Percentiles rank a stretch among this genome's conserved stretches.
phyloP scores from a whole-genome alignment of 2,329 filamentous ascomycete species.

The Ilyonectria destructans region DNA sequence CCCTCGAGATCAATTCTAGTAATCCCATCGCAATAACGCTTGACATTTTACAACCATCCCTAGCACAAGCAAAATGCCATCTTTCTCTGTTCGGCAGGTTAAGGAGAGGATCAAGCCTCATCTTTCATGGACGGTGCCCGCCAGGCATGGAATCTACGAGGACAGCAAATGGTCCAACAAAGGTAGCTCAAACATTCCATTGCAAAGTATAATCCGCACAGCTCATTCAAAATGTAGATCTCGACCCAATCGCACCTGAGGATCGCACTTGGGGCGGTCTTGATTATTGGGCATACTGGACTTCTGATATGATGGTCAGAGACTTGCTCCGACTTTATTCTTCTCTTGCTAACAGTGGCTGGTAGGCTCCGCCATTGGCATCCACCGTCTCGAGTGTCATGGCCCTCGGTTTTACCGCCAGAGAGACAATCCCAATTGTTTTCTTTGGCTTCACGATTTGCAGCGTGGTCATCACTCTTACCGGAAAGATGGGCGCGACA shows the following conservation, averaged over 20 bases:
- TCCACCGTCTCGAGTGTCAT: conserved; percentile 23
- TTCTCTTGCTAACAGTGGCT: background rate
- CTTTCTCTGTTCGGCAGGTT: conserved; percentile 15
- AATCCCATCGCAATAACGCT: background rate
- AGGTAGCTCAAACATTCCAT: conserved; percentile 10
- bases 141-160: conserved; percentile 12
- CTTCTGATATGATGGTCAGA: conserved; percentile 20
- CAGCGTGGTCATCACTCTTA: conserved; percentile 15
- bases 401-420: conserved; percentile 15
- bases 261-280: conserved; percentile 17
- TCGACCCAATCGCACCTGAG: conserved; percentile 16
- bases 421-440: conserved; percentile 19
- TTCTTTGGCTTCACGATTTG: conserved; percentile 19
- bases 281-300: conserved; percentile 22
- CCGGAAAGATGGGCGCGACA: conserved; percentile 17
- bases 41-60: conserved; percentile 2
- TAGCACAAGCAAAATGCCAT: conserved; percentile 14
- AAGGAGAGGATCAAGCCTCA: conserved; percentile 16
- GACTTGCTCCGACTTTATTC: background rate
- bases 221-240: conserved; percentile 12
- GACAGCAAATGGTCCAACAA: conserved; percentile 20
- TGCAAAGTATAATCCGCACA: conserved; percentile 1
- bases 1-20: background rate
- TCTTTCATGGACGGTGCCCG: conserved; percentile 17
- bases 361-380: conserved; percentile 18